Percentiles rank a stretch among this genome's conserved stretches.
phyloP scores from a whole-genome alignment of 2,329 filamentous ascomycete genomes.

The Cladosporium sp. region DNA sequence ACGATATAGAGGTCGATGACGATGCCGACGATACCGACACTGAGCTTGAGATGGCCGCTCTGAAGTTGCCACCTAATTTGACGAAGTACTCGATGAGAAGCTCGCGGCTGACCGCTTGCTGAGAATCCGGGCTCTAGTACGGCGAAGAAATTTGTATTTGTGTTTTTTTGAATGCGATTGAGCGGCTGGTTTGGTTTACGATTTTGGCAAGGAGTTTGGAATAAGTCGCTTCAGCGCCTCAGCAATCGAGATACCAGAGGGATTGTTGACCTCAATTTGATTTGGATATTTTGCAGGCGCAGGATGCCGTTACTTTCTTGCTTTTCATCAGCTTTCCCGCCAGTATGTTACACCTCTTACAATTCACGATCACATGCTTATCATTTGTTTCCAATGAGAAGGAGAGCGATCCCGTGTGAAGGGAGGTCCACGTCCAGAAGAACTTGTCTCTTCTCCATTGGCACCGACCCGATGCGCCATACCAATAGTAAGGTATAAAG shows the following conservation, averaged over 20 bases:
- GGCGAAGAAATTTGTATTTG: neutral
- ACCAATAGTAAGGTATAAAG: no score
- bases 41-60: constrained; percentile 5
- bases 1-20: constrained; percentile 7
- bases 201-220: constrained; percentile 14
- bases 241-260: neutral
- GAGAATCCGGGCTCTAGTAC: neutral
- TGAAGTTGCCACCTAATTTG: constrained; percentile 7
- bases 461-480: no score
- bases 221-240: constrained; percentile 1
- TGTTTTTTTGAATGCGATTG: constrained; percentile 14
- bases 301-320: neutral
- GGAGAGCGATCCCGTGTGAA: no score
- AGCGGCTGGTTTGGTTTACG: constrained; percentile 13
- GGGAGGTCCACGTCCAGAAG: no score
- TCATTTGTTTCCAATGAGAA: no score
- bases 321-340: neutral
- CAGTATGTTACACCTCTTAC: neutral
- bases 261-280: neutral
- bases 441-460: no score
- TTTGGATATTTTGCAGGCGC: neutral
- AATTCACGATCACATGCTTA: neutral
- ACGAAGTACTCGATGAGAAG: constrained; percentile 14
- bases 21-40: constrained; percentile 5
- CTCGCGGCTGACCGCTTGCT: constrained; percentile 13